Evolutionary conservation across 164 flowering plant genomes (phyloP).

Genomic region (Malania oleifera): DNA sequence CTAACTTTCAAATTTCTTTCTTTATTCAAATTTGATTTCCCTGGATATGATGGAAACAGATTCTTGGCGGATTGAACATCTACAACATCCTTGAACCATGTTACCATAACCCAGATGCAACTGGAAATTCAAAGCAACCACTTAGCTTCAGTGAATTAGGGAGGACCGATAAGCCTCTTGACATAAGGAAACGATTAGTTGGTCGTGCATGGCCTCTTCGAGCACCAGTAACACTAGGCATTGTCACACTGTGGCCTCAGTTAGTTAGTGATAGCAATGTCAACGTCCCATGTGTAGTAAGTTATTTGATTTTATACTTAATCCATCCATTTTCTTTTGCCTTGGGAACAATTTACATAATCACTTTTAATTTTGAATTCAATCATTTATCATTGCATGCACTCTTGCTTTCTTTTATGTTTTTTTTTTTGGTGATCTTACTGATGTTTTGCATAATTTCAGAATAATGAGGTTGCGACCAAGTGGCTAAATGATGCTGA

Average conservation of each 20-base stretch:
- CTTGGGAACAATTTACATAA: too few relatives aligned
- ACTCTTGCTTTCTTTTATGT: not conserved
- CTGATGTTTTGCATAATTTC: not conserved
- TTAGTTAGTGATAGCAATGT: not conserved
- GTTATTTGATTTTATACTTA: conserved; percentile 8
- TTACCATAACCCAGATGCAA: conserved; percentile 18
- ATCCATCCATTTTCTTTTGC: too few relatives aligned
- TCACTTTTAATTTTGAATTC: too few relatives aligned
- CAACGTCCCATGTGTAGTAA: conserved; percentile 27
- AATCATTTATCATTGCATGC: too few relatives aligned
- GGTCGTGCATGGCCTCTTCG: conserved; percentile 38
- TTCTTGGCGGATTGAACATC: conserved; percentile 20
- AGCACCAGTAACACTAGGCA: conserved; percentile 19
- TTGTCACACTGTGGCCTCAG: conserved; percentile 29
- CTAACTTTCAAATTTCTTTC: not conserved
- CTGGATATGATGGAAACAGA: conserved; percentile 3
- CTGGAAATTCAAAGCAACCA: conserved; percentile 14
- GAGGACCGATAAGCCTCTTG: conserved; percentile 17
- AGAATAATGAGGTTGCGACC: conserved; percentile 21
- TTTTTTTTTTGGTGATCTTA: not conserved
- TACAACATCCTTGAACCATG: conserved; percentile 39
- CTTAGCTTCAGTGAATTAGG: conserved; percentile 24
- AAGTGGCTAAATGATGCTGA: conserved; percentile 17
- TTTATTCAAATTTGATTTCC: not conserved
- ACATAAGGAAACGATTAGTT: conserved; percentile 31